A percentile compares a stretch with the other conserved stretches of the same genome.
Conservation (phyloP, 23 red algal species). For the Gracilaria vermiculophylla region DNA sequence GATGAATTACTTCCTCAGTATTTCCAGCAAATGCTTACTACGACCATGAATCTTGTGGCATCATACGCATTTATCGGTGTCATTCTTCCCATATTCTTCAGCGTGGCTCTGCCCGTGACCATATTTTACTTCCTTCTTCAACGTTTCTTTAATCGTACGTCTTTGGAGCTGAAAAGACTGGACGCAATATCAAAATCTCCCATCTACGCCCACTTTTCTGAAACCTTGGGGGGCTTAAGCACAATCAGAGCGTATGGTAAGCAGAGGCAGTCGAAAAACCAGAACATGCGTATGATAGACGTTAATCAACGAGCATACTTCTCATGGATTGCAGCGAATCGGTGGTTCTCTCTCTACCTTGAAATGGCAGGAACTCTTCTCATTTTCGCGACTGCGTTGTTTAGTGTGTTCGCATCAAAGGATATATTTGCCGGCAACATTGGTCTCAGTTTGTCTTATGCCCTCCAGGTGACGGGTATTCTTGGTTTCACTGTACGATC, state of each 20-base stretch:
- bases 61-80: slow-evolving; percentile 87
- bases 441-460: slow-evolving; percentile 80
- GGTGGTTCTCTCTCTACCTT: slow-evolving; percentile 84
- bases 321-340: slow-evolving; percentile 66
- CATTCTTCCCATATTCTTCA: slow-evolving; percentile 78
- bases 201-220: slow-evolving; percentile 94
- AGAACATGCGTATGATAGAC: slow-evolving; percentile 80
- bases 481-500: slow-evolving; percentile 89
- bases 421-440: slow-evolving; percentile 53
- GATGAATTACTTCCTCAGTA: slow-evolving; percentile 84
- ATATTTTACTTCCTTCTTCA: slow-evolving; percentile 72
- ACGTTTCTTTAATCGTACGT: slow-evolving; percentile 84
- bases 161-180: slow-evolving; percentile 82
- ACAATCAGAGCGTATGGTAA: slow-evolving; percentile 90
- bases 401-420: slow-evolving; percentile 54
- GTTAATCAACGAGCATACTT: slow-evolving; percentile 83
- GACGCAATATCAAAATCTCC: slow-evolving; percentile 93
- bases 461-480: slow-evolving; percentile 84
- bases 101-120: slow-evolving; percentile 64
- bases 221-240: slow-evolving; percentile 89
- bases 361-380: slow-evolving; percentile 79
- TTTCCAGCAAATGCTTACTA: slow-evolving; percentile 71
- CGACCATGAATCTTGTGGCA: slow-evolving; percentile 61
- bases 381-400: slow-evolving; percentile 82
- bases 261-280: slow-evolving; percentile 29